phyloP scores from a whole-genome alignment of 2,329 filamentous ascomycete species.

The Calonectria hongkongensis region DNA sequence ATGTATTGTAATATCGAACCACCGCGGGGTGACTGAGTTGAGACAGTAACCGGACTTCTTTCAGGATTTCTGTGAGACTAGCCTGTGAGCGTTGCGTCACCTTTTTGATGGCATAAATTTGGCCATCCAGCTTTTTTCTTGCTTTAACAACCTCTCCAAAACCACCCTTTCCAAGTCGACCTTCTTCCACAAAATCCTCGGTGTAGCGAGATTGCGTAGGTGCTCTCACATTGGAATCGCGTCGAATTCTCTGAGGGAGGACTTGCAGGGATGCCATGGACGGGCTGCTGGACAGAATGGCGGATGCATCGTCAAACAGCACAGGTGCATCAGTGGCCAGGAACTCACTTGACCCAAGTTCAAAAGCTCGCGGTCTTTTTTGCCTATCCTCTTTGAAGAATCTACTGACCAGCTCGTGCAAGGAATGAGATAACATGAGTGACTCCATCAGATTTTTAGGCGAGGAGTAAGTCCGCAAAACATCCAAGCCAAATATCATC shows the following conservation, averaged over 20 bases:
- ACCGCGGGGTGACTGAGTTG: slow-evolving; percentile 90
- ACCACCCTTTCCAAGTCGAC: slow-evolving; percentile 91
- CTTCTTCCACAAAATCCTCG: slow-evolving; percentile 93
- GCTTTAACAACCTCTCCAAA: slow-evolving; percentile 98
- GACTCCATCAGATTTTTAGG: slow-evolving; percentile 84
- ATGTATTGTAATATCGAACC: slow-evolving; percentile 95
- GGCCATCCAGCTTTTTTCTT: slow-evolving; percentile 93
- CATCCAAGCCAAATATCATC: slow-evolving; percentile 92
- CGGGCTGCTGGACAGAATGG: slow-evolving; percentile 64
- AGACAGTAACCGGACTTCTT: slow-evolving; percentile 92
- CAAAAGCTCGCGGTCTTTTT: slow-evolving; percentile 89
- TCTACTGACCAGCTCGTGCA: slow-evolving; percentile 87
- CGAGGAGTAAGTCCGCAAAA: slow-evolving; percentile 85
- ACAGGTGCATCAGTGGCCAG: slow-evolving; percentile 79
- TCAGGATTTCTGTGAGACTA: slow-evolving; percentile 87
- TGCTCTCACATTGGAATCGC: slow-evolving; percentile 76
- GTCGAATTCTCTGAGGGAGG: slow-evolving; percentile 71
- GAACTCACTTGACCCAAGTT: slow-evolving; percentile 79
- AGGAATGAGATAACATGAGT: slow-evolving; percentile 81
- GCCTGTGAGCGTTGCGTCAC: slow-evolving; percentile 88
- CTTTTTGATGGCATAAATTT: slow-evolving; percentile 97
- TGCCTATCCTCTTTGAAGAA: slow-evolving; percentile 91
- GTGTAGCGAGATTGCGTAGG: slow-evolving; percentile 82
- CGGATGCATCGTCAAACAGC: slow-evolving; percentile 67
- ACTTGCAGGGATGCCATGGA: slow-evolving; percentile 64